A percentile compares a stretch with the other conserved stretches of the same genome.
These are phyloP conservation scores for Fusarium sp. DNA, from an alignment of 2,329 filamentous ascomycete species.

Conservation along the genomic window DNA sequence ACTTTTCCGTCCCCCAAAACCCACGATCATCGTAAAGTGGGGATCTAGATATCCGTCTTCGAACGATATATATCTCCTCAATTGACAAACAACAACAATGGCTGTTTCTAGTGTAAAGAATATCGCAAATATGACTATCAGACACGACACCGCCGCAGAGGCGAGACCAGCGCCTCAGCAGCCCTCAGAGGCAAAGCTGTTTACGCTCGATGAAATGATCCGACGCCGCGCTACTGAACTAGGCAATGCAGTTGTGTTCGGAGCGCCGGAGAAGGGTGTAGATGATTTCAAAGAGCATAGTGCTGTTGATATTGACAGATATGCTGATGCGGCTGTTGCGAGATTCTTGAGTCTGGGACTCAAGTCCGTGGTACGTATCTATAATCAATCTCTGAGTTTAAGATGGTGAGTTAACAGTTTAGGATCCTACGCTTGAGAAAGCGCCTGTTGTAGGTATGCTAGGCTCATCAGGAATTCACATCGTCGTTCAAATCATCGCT, in stretches of 20 bases:
- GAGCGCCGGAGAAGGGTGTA: constrained; percentile 18
- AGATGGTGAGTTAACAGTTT: constrained; percentile 1
- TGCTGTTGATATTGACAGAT: constrained; percentile 33
- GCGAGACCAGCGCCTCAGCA: constrained; percentile 10
- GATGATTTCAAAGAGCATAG: constrained; percentile 40
- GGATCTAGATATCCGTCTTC: constrained; percentile 8
- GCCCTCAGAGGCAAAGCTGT: constrained; percentile 29
- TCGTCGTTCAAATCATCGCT: constrained; percentile 38
- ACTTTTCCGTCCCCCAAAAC: constrained; percentile 15
- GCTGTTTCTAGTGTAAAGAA: background rate
- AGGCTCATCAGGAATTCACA: constrained; percentile 33
- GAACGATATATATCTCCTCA: constrained; percentile 5
- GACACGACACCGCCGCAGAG: constrained; percentile 30
- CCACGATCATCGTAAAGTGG: background rate
- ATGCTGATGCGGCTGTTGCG: constrained; percentile 37
- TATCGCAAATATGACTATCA: constrained; percentile 34
- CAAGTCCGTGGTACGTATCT: constrained; percentile 28
- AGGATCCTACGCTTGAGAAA: constrained; percentile 26
- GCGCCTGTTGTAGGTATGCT: constrained; percentile 40
- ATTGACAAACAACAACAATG: background rate
- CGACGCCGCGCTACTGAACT: constrained; percentile 27
- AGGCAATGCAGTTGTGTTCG: constrained; percentile 21
- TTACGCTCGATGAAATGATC: constrained; percentile 38
- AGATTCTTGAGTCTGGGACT: constrained; percentile 29
- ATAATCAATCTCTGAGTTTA: too few species aligned